phyloP scores from a whole-genome alignment of 2,329 filamentous ascomycete species.

The Penicillium aurantiogriseum region DNA sequence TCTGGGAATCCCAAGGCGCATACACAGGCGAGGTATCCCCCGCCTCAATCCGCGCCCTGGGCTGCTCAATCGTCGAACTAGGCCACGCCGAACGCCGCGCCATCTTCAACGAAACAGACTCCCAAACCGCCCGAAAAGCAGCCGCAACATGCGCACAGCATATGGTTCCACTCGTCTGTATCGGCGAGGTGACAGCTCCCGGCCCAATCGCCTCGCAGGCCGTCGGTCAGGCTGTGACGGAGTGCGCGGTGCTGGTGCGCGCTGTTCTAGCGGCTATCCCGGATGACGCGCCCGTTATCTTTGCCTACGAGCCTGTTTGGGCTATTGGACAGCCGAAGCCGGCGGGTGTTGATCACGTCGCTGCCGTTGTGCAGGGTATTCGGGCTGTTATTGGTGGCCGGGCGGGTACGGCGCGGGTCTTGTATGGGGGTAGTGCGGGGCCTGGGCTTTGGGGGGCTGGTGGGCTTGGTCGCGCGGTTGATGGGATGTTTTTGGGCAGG shows the following conservation, averaged over 20 bases:
- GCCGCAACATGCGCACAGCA: conserved; percentile 65
- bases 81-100: conserved; percentile 76
- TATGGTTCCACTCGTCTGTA: conserved; percentile 74
- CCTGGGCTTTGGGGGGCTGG: conserved; percentile 64
- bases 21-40: conserved; percentile 79
- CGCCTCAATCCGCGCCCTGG: conserved; percentile 62
- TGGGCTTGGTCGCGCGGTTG: conserved; percentile 64
- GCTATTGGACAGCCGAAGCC: conserved; percentile 75
- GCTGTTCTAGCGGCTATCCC: conserved; percentile 62
- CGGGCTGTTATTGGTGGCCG: conserved; percentile 55
- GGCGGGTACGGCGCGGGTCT: conserved; percentile 61
- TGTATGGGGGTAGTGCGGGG: conserved; percentile 82
- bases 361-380: conserved; percentile 65
- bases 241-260: conserved; percentile 66
- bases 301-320: conserved; percentile 89
- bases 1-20: conserved; percentile 67
- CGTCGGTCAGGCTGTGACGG: conserved; percentile 60
- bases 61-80: conserved; percentile 71
- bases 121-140: conserved; percentile 65
- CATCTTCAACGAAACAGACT: conserved; percentile 73
- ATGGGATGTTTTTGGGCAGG: conserved; percentile 76
- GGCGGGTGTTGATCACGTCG: conserved; percentile 69
- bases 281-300: conserved; percentile 64
- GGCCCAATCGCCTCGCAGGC: conserved; percentile 47
- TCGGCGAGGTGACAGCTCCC: conserved; percentile 65